Conservation (phyloP, 768 basidiomycete species). For the Suillus lakei region DNA sequence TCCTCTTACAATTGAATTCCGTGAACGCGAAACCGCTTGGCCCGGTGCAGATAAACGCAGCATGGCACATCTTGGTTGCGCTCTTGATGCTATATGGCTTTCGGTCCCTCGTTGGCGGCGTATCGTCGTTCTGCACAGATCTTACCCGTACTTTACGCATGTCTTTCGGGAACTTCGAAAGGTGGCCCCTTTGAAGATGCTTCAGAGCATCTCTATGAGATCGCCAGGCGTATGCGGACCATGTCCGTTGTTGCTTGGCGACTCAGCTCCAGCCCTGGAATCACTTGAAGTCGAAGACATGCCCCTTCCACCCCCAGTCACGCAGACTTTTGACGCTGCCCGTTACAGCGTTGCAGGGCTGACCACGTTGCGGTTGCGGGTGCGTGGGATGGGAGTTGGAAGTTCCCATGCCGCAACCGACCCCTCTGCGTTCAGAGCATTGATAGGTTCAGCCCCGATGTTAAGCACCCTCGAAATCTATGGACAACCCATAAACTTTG, state of each 20-base stretch:
- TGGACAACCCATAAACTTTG: conserved; percentile 5
- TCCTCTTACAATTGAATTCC: conserved; percentile 4
- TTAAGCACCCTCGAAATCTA: conserved; percentile 6
- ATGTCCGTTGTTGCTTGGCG: background rate
- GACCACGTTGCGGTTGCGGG: conserved; percentile 4
- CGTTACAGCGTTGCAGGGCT: conserved; percentile 4
- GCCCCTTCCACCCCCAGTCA: conserved; percentile 8
- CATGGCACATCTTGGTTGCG: conserved; percentile 1
- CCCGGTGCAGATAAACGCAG: conserved; percentile 5
- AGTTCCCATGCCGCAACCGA: conserved; percentile 9
- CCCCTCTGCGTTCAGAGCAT: conserved; percentile 4
- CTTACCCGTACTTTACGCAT: conserved; percentile 8
- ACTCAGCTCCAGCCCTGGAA: conserved; percentile 2
- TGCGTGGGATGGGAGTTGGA: conserved; percentile 2
- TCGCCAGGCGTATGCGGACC: conserved; percentile 3
- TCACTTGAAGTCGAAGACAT: conserved; percentile 7
- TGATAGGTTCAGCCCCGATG: conserved; percentile 8
- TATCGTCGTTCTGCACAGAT: conserved; percentile 5
- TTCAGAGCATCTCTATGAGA: conserved; percentile 6
- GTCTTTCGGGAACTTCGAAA: conserved; percentile 4
- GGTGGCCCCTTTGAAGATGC: conserved; percentile 4
- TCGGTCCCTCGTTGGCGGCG: conserved; percentile 6
- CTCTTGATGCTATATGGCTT: background rate
- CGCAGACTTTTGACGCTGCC: conserved; percentile 6
- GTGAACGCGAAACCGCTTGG: conserved; percentile 3